A percentile compares a stretch with the other conserved stretches of the same genome.
Conservation (phyloP, 805 yeast species). For the Lachancea nothofagi region DNA sequence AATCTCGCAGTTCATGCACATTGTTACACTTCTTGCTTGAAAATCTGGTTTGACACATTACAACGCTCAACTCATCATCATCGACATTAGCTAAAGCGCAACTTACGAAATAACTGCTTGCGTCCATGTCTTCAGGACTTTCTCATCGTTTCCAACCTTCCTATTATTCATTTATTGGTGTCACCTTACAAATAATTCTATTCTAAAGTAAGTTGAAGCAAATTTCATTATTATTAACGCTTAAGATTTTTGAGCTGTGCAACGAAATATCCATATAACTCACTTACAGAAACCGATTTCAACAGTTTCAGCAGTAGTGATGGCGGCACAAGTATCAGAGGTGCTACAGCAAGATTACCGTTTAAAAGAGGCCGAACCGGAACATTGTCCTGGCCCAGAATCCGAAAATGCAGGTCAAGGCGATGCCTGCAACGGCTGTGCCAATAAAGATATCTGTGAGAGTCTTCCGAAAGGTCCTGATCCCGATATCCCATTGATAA, state of each 20-base stretch:
- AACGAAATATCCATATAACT: not conserved
- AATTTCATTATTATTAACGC: too few relatives aligned
- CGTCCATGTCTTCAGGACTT: too few relatives aligned
- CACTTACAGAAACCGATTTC: not conserved
- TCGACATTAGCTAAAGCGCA: conserved; percentile 15
- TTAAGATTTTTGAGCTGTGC: too few relatives aligned
- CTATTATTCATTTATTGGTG: not conserved
- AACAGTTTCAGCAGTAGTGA: not conserved
- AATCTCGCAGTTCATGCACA: conserved; percentile 5
- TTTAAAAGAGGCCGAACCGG: conserved; percentile 75
- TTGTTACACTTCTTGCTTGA: conserved; percentile 6
- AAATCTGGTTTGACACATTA: conserved; percentile 14
- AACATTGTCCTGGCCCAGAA: conserved; percentile 98
- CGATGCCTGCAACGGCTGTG: conserved; percentile 92
- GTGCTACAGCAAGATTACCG: conserved; percentile 26
- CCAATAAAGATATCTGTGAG: conserved; percentile 86
- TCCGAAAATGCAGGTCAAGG: conserved; percentile 89
- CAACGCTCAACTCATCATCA: conserved; percentile 11
- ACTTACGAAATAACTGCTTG: conserved; percentile 11
- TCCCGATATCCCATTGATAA: conserved; percentile 79
- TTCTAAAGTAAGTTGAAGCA: too few relatives aligned
- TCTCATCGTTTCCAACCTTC: too few relatives aligned
- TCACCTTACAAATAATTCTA: not conserved
- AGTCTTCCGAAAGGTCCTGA: conserved; percentile 91
- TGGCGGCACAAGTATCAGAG: conserved; percentile 10